Percentiles rank a stretch among this genome's conserved stretches.
phyloP scores from a whole-genome alignment of 2,329 filamentous ascomycete species.

The Calonectria henricotiae region DNA sequence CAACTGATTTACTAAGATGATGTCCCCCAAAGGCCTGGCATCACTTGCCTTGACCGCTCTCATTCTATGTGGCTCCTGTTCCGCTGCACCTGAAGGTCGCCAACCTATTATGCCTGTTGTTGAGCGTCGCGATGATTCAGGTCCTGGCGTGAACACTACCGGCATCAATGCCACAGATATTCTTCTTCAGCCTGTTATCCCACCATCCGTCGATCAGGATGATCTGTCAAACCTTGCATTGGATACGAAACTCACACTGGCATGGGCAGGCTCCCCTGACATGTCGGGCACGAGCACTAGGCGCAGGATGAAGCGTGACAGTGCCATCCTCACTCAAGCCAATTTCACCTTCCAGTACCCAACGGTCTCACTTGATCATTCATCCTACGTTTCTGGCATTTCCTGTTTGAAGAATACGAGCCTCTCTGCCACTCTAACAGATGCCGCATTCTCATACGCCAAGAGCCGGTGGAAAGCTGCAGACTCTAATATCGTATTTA shows the following conservation, averaged over 20 bases:
- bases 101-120: background rate
- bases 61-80: background rate
- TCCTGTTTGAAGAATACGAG: background rate
- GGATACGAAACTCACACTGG: constrained; percentile 13
- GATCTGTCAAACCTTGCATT: constrained; percentile 30
- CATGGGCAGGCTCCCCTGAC: constrained; percentile 37
- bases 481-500: constrained; percentile 32
- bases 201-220: constrained; percentile 31
- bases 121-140: background rate
- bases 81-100: background rate
- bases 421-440: constrained; percentile 17
- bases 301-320: constrained; percentile 36
- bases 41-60: background rate
- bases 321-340: constrained; percentile 29
- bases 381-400: constrained; percentile 6
- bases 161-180: background rate
- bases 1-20: background rate
- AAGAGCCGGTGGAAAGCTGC: constrained; percentile 31
- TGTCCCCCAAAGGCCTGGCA: background rate
- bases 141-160: background rate
- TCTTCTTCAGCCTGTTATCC: constrained; percentile 38
- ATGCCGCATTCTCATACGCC: constrained; percentile 31
- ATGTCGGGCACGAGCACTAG: background rate
- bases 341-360: constrained; percentile 42
- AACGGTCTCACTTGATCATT: constrained; percentile 39